A percentile compares a stretch with the other conserved stretches of the same genome.
Evolutionary conservation across 768 basidiomycete species (phyloP).

Genomic region (Termitomyces sp.): DNA sequence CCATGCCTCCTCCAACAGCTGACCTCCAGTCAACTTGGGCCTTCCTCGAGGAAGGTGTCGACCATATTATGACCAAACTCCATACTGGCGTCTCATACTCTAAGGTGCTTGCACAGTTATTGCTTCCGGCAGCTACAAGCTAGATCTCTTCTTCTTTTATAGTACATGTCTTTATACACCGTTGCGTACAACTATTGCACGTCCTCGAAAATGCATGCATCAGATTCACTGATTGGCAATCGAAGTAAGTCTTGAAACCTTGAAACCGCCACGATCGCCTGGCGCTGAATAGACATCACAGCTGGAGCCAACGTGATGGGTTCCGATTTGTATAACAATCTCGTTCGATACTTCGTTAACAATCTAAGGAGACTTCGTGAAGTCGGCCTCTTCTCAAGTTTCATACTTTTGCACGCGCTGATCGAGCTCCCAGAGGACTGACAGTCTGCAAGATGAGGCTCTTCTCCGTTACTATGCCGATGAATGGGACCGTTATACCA

Average conservation of each 20-base stretch:
- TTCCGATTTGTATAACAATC: conserved; percentile 93
- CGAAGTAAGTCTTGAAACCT: conserved; percentile 55
- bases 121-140: neutral
- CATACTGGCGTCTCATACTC: conserved; percentile 88
- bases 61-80: conserved; percentile 90
- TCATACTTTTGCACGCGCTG: conserved; percentile 4
- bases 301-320: conserved; percentile 96
- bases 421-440: conserved; percentile 55
- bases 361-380: conserved; percentile 73
- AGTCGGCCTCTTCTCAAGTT: conserved; percentile 12
- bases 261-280: conserved; percentile 27
- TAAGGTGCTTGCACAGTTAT: conserved; percentile 31
- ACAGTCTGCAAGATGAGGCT: conserved; percentile 79
- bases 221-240: conserved; percentile 51
- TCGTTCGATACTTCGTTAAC: conserved; percentile 83
- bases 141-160: conserved; percentile 8
- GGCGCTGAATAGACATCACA: conserved; percentile 29
- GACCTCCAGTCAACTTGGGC: conserved; percentile 86
- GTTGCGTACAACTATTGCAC: conserved; percentile 99
- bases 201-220: conserved; percentile 70
- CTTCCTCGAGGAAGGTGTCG: conserved; percentile 83
- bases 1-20: conserved; percentile 64
- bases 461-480: conserved; percentile 86
- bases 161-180: conserved; percentile 89
- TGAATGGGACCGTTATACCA: conserved; percentile 97